Percentiles rank a stretch among this genome's conserved stretches.
These are phyloP conservation scores for Candida sphagnicola DNA, from an alignment of 805 yeast species.

Conservation along the genomic window DNA sequence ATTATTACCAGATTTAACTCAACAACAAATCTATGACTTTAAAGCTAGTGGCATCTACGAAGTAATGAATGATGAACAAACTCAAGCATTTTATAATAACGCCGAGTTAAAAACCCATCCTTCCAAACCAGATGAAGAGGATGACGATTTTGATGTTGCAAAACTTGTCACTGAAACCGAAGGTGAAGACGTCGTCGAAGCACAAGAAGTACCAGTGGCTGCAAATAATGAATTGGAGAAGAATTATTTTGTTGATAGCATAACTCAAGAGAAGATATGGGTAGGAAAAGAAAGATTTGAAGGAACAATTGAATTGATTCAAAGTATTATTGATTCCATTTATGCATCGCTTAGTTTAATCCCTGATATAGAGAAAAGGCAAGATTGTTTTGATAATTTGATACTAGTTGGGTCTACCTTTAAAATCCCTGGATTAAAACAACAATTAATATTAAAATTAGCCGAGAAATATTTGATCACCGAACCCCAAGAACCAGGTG, in stretches of 20 bases:
- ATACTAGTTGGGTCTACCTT: conserved; percentile 77
- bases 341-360: conserved; percentile 51
- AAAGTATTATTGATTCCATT: conserved; percentile 49
- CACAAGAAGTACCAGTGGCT: conserved; percentile 27
- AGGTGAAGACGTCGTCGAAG: conserved; percentile 25
- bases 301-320: conserved; percentile 65
- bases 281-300: conserved; percentile 90
- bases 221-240: conserved; percentile 64
- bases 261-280: conserved; percentile 48
- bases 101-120: conserved; percentile 39
- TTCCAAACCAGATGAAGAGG: conserved; percentile 31
- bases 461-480: conserved; percentile 50
- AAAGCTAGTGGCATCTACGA: conserved; percentile 77
- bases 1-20: conserved; percentile 55
- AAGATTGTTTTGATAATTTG: conserved; percentile 81
- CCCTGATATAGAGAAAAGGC: conserved; percentile 67
- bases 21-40: conserved; percentile 64
- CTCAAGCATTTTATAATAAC: conserved; percentile 55
- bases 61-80: conserved; percentile 64
- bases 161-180: conserved; percentile 66
- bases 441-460: conserved; percentile 58
- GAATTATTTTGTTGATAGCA: conserved; percentile 64
- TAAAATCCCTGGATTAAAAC: conserved; percentile 70
- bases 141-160: conserved; percentile 82
- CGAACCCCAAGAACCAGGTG: conserved; percentile 23